phyloP scores from a whole-genome alignment of 1,284 basidiomycete genomes.

The Apiotrichum sp. region DNA sequence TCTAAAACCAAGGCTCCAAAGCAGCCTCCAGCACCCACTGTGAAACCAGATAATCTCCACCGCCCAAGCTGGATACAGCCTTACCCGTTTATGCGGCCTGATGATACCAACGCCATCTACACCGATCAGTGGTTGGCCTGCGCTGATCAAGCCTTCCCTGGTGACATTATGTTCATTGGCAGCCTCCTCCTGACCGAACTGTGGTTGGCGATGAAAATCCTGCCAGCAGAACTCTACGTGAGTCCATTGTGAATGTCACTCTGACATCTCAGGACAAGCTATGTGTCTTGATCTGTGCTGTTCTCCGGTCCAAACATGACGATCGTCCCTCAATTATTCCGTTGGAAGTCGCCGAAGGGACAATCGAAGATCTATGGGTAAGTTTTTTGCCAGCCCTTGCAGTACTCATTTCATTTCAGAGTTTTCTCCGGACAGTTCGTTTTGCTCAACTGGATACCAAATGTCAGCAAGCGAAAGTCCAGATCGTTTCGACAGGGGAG shows the following conservation, averaged over 20 bases:
- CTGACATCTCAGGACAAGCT: background rate
- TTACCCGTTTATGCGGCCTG: conserved; percentile 2
- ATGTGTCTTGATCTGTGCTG: background rate
- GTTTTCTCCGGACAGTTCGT: background rate
- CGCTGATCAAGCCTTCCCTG: conserved; percentile 1
- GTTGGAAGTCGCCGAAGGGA: background rate
- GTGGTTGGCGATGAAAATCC: background rate
- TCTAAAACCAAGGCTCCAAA: no score
- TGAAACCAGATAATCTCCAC: background rate
- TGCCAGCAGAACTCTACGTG: background rate
- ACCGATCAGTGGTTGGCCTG: background rate
- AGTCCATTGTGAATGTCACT: background rate
- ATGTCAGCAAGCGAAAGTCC: background rate
- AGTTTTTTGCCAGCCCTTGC: background rate
- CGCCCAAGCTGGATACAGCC: background rate
- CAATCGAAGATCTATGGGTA: background rate
- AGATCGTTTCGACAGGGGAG: background rate
- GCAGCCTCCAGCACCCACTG: no score
- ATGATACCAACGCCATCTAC: background rate
- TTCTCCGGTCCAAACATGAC: background rate
- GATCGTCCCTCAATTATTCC: background rate
- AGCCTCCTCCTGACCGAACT: conserved; percentile 4
- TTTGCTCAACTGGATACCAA: background rate
- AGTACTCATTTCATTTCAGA: background rate
- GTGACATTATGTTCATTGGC: conserved; percentile 4